Percentiles rank a stretch among this genome's conserved stretches.
Conservation (phyloP, 2,329 filamentous ascomycete genomes). For the Aspergillus fumigatus region DNA sequence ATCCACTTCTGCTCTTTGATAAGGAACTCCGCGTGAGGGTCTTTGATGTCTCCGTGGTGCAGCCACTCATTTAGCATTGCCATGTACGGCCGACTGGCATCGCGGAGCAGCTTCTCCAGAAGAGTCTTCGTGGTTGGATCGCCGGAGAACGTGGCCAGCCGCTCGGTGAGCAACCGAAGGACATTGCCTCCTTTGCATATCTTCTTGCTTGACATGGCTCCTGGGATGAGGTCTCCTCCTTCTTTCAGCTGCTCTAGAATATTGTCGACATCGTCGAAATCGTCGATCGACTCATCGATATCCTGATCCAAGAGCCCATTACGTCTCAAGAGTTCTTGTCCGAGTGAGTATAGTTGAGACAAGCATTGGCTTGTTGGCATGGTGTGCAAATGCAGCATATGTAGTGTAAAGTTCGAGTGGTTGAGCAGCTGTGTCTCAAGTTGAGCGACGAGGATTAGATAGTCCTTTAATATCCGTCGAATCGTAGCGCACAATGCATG, state of each 20-base stretch:
- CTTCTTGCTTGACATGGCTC: conserved; percentile 78
- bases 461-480: conserved; percentile 85
- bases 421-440: conserved; percentile 89
- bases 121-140: conserved; percentile 82
- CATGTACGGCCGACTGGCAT: conserved; percentile 94
- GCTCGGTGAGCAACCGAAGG: conserved; percentile 78
- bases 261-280: conserved; percentile 82
- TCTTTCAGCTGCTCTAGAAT: conserved; percentile 87
- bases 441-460: conserved; percentile 86
- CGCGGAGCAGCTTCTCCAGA: conserved; percentile 74
- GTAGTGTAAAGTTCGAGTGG: conserved; percentile 82
- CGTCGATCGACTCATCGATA: conserved; percentile 64
- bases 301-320: conserved; percentile 80
- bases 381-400: conserved; percentile 87
- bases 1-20: conserved; percentile 97
- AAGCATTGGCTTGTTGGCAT: conserved; percentile 89
- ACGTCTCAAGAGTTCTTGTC: conserved; percentile 79
- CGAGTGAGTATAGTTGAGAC: conserved; percentile 80
- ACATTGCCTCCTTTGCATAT: conserved; percentile 96
- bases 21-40: conserved; percentile 89
- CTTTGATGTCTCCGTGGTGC: conserved; percentile 90
- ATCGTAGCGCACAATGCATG: conserved; percentile 96
- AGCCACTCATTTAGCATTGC: conserved; percentile 98
- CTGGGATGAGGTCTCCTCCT: conserved; percentile 74
- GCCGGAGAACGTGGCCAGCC: conserved; percentile 84